Evolutionary conservation across 768 basidiomycete species (phyloP), one percentile per base, ranked within the genome.

Genomic region (Hypholoma fasciculare): DNA sequence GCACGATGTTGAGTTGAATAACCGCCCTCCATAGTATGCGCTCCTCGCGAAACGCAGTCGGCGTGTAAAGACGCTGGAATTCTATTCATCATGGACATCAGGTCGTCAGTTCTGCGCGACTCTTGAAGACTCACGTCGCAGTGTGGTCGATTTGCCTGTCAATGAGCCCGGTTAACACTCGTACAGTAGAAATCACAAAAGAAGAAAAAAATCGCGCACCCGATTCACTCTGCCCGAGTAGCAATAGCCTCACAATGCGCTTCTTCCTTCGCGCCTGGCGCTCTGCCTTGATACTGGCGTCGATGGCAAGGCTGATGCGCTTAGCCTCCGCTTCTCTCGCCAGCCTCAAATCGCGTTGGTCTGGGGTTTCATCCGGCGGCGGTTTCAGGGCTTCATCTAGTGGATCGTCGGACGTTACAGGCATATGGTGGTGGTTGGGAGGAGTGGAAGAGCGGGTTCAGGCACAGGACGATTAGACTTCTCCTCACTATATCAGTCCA

Each of bases 171-270:
- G 30, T 34, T 34, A 34, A 34, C 30, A 34, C 30, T 34, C 30
- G 30, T 34, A 9, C 6, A 9, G 9, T 34, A 37, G 47, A 27
- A 13, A 40, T n/a, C 53, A 20, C 7, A 38, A 47, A 40, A 23
- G 23, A 23, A 23, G n/a, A 14, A 40, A 44, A 30, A 20, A 23
- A 3, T 52, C 34, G 27, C 86, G 62, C 69, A 87, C 90, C 90
- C 7, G 86, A 89, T 76, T 93, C 90, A 74, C 87, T 90, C 77
- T 92, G 91, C 7, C 91, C 91, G 1, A 93, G 82, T 19, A 93
- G 76, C 46, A 93, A 74, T 13, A 93, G 78, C 58, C 88, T 76
- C 55, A 93, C 90, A 57, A 89, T 79, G 48, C 81, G 81, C 68
- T 80, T 85, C 78, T 88, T 91, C 74, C 83, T 81, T 59, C 79